Conservation (phyloP, 495 filamentous ascomycete genomes). For the Amniculicola lignicola region DNA sequence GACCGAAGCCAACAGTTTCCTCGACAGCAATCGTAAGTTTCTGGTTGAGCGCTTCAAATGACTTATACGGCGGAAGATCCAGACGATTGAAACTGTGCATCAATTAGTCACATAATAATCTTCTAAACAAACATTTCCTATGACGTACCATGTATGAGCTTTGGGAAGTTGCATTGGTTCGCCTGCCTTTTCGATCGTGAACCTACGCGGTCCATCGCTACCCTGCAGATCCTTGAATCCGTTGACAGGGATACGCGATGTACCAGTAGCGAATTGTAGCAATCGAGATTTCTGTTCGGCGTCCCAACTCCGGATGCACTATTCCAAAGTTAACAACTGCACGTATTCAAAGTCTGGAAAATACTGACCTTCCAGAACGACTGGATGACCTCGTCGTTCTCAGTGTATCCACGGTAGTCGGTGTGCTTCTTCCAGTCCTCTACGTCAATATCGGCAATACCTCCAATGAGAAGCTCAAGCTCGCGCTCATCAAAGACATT, state of each 20-base stretch:
- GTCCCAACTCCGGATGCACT: constrained; percentile 87
- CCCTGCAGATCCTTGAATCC: constrained; percentile 99
- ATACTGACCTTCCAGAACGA: constrained; percentile 92
- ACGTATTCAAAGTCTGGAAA: not conserved
- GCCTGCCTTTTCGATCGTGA: constrained; percentile 97
- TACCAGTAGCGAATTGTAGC: constrained; percentile 96
- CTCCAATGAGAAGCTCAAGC: constrained; percentile 92
- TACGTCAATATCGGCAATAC: constrained; percentile 98
- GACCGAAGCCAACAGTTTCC: constrained; percentile 98
- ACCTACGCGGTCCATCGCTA: constrained; percentile 89
- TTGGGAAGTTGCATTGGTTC: constrained; percentile 88
- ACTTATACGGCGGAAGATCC: constrained; percentile 92
- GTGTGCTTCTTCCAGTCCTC: constrained; percentile 99
- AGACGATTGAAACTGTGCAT: constrained; percentile 85
- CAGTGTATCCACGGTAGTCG: constrained; percentile 99
- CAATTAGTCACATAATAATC: too few species aligned
- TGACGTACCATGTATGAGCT: constrained; percentile 90
- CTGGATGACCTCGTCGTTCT: constrained; percentile 91
- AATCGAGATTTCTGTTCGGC: constrained; percentile 96
- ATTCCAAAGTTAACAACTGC: constrained; percentile 16
- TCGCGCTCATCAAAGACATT: constrained; percentile 99
- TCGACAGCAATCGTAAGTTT: constrained; percentile 96
- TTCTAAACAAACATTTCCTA: too few species aligned
- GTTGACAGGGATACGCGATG: constrained; percentile 96
- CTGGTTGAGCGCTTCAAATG: constrained; percentile 72